Evolutionary conservation across 495 filamentous ascomycete species (phyloP), one percentile per base, ranked within the genome.

Genomic region (Tuber umbilicatum): DNA sequence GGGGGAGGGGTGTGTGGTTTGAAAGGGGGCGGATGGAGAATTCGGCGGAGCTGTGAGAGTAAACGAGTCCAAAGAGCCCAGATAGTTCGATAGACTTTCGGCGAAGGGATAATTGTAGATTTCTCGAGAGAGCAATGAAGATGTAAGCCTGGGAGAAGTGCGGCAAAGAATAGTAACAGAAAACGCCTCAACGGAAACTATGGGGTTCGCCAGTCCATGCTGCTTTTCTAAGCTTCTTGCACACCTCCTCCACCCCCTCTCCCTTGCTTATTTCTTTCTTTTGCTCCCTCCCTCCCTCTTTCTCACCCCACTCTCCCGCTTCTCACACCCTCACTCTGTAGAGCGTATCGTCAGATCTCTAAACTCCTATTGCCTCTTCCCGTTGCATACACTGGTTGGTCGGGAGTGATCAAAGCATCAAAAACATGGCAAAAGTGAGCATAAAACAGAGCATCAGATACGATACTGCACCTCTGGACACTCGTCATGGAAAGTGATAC

Each of bases 131-230:
- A 72, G 73, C 14, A 73, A 74, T 39, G 71, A 73, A 69, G 75
- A 78, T 74, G 75, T 78, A 74, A 74, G 71, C 70, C 74, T 42
- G 27, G 68, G 71, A 74, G 74, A 71, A 50, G 37, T 70, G 75
- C 75, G 68, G 69, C 71, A 69, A 70, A 72, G 68, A 78, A 73
- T 70, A 73, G 74, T 67, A 76, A 77, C 72, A 72, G 55, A 78
- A 78, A 79, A 79, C 77, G 75, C 72, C 75, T 72, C 77, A 78
- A 70, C 71, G 69, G 76, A 72, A 64, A 78, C 77, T 79, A 79
- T 70, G 55, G 60, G 72, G 69, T 70, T 73, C 55, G 27, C 72
- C 77, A 69, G 77, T 50, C 38, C 69, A 75, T 43, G 73, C 77
- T 74, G 69, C 64, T 74, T 74, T 69, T 75, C 42, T 70, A 50